Evolutionary conservation across 257 asterid species (phyloP), one percentile per base, ranked within the genome.

Genomic region (Lavandula angustifolia): DNA sequence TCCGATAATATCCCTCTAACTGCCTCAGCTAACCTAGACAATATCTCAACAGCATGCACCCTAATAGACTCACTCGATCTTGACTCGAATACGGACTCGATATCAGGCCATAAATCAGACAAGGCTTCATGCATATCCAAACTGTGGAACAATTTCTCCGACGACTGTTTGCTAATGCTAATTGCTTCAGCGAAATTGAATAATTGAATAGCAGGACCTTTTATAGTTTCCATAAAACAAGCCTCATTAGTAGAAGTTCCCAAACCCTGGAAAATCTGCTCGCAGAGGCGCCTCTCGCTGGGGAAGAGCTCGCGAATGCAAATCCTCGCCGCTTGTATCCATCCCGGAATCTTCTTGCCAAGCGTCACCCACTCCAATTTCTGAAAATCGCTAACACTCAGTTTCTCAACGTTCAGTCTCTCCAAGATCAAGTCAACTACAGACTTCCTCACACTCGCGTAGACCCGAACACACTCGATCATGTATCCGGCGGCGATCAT

Each of bases 161-260:
- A 95, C 2, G 96, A 85, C 68, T 95, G 76, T 64, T 69, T 69
- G 54, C 96, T 79, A 35, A 87, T 87, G 40, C 98, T 89, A 62
- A 92, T 87, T 2, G 96, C 96, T 67, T 89, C 96, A 0, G 96
- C 95, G 61, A 92, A 92, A 74, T 85, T 89, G 53, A 89, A 89
- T 31, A 92, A 57, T 76, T 92, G 96, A 33, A 87, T 62, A 27
- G 96, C 92, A 18, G 92, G 94, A n/a, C 86, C 95, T 76, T 89
- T 87, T 0, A 92, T 82, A 4, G 96, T 89, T 68, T 92, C 96
- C 89, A 77, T 67, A 48, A 89, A 89, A 55, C 95, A 92, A 18
- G 85, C 80, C 59, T 87, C 96, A 11, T 80, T 94, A 5, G 82
- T 66, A 4, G 68, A 72, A 11, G 76, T 73, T 1, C 87, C 91